Percentiles rank a stretch among this genome's conserved stretches.
Conservation (phyloP, 116 monocot genomes). For the Phalaenopsis hybrid region DNA sequence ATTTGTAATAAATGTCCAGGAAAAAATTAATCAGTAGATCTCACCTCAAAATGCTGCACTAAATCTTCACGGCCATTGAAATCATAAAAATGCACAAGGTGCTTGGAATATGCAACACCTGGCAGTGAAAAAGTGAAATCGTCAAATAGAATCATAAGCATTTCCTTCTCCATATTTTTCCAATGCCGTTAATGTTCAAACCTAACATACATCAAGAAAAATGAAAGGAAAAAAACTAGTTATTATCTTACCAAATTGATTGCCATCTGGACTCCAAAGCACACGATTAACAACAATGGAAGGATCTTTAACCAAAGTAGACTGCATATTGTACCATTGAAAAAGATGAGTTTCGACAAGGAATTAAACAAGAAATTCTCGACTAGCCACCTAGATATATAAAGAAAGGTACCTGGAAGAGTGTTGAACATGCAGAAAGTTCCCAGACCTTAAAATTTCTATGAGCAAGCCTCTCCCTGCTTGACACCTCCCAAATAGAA, state of each 20-base stretch:
- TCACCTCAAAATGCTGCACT: conserved; percentile 10
- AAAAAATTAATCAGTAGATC: neutral
- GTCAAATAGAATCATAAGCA: neutral
- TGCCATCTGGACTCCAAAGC: conserved; percentile 79
- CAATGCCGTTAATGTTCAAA: neutral
- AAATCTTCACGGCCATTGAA: too few relatives aligned
- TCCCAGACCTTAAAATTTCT: conserved; percentile 67
- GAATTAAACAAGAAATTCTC: neutral
- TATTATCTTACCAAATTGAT: conserved; percentile 52
- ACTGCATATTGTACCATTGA: conserved; percentile 30
- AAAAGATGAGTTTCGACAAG: neutral
- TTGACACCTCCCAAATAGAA: conserved; percentile 60
- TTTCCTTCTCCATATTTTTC: neutral
- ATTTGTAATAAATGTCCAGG: neutral
- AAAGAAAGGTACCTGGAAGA: conserved; percentile 30
- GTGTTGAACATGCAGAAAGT: conserved; percentile 25
- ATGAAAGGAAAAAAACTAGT: neutral
- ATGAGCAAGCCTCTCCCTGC: conserved; percentile 42
- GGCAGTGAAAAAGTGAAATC: conserved; percentile 6
- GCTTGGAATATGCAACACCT: too few relatives aligned
- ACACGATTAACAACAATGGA: conserved; percentile 59
- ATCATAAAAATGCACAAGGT: too few relatives aligned
- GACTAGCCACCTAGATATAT: neutral
- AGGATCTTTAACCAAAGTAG: conserved; percentile 62
- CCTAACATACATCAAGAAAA: neutral